phyloP scores from a whole-genome alignment of 1,284 basidiomycete species.

The Cronartium ribicola region DNA sequence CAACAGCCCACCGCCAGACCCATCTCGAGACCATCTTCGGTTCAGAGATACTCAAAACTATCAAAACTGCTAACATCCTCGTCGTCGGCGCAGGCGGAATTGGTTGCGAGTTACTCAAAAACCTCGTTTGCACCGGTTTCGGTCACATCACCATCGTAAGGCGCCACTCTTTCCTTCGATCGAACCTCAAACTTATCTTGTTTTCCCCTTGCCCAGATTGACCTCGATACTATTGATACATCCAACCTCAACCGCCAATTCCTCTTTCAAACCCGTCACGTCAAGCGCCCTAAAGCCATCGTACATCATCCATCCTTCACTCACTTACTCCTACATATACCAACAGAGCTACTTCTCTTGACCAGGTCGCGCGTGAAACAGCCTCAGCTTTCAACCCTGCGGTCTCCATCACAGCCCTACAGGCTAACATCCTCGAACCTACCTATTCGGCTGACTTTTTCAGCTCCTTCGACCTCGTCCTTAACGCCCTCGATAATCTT shows the following conservation, averaged over 20 bases:
- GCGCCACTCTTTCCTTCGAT: not conserved
- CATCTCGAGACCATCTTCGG: conserved; percentile 31
- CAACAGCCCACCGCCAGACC: not conserved
- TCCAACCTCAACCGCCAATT: conserved; percentile 98
- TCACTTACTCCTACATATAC: not conserved
- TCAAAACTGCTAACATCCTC: conserved; percentile 63
- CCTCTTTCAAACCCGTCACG: conserved; percentile 93
- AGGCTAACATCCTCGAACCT: conserved; percentile 91
- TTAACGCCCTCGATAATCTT: conserved; percentile 94
- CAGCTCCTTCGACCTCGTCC: conserved; percentile 78
- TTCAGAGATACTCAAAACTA: conserved; percentile 11
- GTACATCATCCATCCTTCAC: conserved; percentile 52
- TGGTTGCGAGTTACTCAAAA: conserved; percentile 95
- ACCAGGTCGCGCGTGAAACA: conserved; percentile 77
- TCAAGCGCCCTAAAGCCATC: conserved; percentile 91
- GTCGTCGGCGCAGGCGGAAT: conserved; percentile 97
- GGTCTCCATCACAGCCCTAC: conserved; percentile 79
- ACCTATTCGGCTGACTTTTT: conserved; percentile 85
- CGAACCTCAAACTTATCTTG: not conserved
- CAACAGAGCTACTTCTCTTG: not conserved
- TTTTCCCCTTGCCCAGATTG: conserved; percentile 56
- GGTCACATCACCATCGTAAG: conserved; percentile 70
- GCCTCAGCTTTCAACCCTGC: conserved; percentile 88
- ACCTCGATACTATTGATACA: conserved; percentile 97
- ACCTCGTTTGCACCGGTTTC: conserved; percentile 87